Base-by-base conservation (phyloP, 148 eudicot genomes). In the Talinum fruticosum region DNA sequence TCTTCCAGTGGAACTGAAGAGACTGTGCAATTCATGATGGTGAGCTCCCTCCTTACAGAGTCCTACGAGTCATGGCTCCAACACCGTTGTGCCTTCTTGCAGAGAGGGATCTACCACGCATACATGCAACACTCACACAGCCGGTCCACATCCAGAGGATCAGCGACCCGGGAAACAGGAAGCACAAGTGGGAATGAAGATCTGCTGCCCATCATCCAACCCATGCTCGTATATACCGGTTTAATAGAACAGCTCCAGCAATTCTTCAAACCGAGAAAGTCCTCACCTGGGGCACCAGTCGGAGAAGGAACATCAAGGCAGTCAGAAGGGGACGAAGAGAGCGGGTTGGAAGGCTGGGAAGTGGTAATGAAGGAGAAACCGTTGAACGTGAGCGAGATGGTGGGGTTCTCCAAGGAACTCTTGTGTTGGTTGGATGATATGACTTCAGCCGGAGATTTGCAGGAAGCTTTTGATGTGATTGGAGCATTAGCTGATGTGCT, bases 21-120 rank as follows among this genome's bases (percentile, higher is more conserved):
- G 77, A 93, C 94, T 6, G 97, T 96, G 29, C 99, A 96, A 47
- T 96, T 89, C 80, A 96, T 96, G 99, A 93, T 96, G 99, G 99
- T 96, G 71, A 93, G 87, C 81, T 96, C 99, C 41, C 97, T 96
- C 49, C 86, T 96, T 24, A 88, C 90, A 1, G 99, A 96, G 76
- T 89, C 99, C 10, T 96, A 96, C 29, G 95, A 90, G 72, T 91
- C 95, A 13, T 96, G 99, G 99, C 81, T 91, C 81, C 91, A 90
- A 77, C 97, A 96, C 72, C 95, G 99, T 1, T 82, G 86, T 65
- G 84, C 84, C 67, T 96, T 96, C 88, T 81, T 96, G 82, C 98
- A 93, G 79, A 91, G 97, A 65, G 98, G 98, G 36, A 89, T 96
- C 80, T 85, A 96, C 82, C 99, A 96, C n/a, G 94, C 95, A 0